Base-by-base conservation (phyloP, 352 stramenopile genomes). In the Aphanomyces cochlioides region DNA sequence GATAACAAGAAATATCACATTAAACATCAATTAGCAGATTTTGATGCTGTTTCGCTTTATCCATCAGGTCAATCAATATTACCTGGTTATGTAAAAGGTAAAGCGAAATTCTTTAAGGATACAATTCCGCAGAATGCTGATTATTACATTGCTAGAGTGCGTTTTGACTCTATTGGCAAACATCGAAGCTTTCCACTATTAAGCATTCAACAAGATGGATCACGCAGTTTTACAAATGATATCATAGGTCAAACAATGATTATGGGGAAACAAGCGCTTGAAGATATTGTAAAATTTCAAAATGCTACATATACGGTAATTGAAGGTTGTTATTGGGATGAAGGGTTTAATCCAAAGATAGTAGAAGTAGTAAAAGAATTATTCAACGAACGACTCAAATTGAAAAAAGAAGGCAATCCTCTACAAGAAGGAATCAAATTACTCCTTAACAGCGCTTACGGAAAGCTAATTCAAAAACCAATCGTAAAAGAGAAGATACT, bases 201-300 rank as follows among this genome's bases (percentile, higher is more conserved):
- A 15, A 41, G 7, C n/a, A 60, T 54, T 43, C 64, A 47, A 34
- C 43, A 67, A 67, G 59, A 67, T 53, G 56, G 47, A 8, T 40
- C 43, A 59, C 19, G 67, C 13, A 67, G 67, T 28, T 73, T 73
- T 21, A 67, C 67, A 17, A 73, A 67, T 61, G 67, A 60, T 67
- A 63, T 73, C 19, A 19, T 63, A 28, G 67, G 47, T 28, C 63
- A 58, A 53, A 37, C 5, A 3, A 63, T 67, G 5, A 39, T 67
- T 7, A 50, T 73, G 28, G 67, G 57, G 4, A 67, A 73, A 53
- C 57, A 73, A 53, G 67, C 67, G 19, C 47, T 73, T 41, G 67
- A 73, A 73, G 67, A 73, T 61, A 38, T 73, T 41, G 56, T 67
- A 41, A 7, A 48, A 53, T 73, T 73, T 50, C 67, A 73, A 54